Evolutionary conservation across 352 stramenopile genomes (phyloP), one percentile per base, ranked within the genome.

Genomic region (Globisporangium okanoganense): DNA sequence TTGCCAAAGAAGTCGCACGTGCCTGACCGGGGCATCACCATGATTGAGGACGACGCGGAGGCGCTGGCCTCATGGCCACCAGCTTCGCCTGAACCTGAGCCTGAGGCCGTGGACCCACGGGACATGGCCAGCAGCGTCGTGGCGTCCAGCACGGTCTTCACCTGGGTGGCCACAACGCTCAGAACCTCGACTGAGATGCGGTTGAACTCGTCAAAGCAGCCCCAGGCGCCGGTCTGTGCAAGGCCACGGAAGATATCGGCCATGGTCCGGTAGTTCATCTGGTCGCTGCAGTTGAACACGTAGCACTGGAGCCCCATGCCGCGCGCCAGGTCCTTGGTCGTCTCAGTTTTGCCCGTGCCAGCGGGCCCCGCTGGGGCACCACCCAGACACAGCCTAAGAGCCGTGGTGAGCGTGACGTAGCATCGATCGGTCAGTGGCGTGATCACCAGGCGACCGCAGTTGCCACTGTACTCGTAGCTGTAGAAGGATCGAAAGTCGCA

Each of bases 201-300:
- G 58, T 98, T 98, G 59, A 98, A 98, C 69, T 98, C 93, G 61
- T 98, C 94, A 71, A 98, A 98, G 65, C 94, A 98, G 6, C 95
- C 95, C 95, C 95, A 98, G 3, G 95, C 92, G 31, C 94, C 95
- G 36, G 94, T 98, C 68, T 98, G 93, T 3, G 92, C 82, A 6
- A 99, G 78, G 9, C 95, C 95, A 31, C 90, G 77, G 69, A 99
- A 99, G 61, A 98, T 98, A 56, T 98, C 94, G 10, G 86, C 95
- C 88, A 99, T 98, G 0, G 92, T 98, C 73, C 98, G 87, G 75
- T 98, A 99, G 71, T 98, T 95, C 88, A 95, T 95, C 56, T 95
- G 82, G 20, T 94, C 85, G 47, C 83, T 94, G 41, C 87, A 95
- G 56, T 95, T 95, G 58, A 95, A 95, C 1, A 95, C 87, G 62